Evolutionary conservation across 2,329 filamentous ascomycete genomes (phyloP).

Genomic region (Tolypocladium capitatum): DNA sequence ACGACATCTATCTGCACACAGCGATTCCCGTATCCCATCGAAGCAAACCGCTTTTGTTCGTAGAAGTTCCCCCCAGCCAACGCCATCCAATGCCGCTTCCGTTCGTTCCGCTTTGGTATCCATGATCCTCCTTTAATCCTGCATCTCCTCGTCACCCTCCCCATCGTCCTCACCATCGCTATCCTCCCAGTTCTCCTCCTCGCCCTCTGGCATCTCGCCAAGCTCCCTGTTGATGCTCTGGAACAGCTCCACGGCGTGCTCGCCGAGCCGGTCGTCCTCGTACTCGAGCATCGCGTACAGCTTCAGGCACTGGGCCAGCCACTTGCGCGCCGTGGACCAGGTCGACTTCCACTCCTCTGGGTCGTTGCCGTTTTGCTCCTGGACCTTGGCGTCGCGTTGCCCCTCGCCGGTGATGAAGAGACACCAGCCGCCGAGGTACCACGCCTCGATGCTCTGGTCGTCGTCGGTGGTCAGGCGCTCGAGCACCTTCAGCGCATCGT

Average conservation of each 20-base stretch:
- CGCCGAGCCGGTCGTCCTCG: constrained; percentile 65
- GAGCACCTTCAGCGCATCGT: constrained; percentile 72
- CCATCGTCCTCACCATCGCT: constrained; percentile 40
- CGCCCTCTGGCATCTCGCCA: constrained; percentile 42
- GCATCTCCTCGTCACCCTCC: constrained; percentile 48
- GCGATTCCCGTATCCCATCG: not conserved
- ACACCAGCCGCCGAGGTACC: constrained; percentile 95
- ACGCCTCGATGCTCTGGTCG: constrained; percentile 86
- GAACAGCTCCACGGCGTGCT: constrained; percentile 62
- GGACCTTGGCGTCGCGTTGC: constrained; percentile 27
- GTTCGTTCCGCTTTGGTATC: not conserved
- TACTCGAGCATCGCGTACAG: constrained; percentile 73
- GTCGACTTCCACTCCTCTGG: constrained; percentile 44
- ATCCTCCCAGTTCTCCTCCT: constrained; percentile 36
- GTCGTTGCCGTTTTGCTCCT: constrained; percentile 14
- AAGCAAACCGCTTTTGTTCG: constrained; percentile 2
- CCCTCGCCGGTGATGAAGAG: constrained; percentile 67
- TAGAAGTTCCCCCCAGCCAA: constrained; percentile 6
- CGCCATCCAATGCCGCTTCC: constrained; percentile 11
- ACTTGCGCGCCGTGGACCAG: constrained; percentile 65
- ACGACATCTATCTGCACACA: not conserved
- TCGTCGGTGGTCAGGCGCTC: constrained; percentile 78
- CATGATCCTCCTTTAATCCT: constrained; percentile 12
- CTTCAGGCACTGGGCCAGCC: constrained; percentile 68
- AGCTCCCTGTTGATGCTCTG: constrained; percentile 49